phyloP scores from a whole-genome alignment of 2,329 filamentous ascomycete genomes.

The Claviceps cyperi region DNA sequence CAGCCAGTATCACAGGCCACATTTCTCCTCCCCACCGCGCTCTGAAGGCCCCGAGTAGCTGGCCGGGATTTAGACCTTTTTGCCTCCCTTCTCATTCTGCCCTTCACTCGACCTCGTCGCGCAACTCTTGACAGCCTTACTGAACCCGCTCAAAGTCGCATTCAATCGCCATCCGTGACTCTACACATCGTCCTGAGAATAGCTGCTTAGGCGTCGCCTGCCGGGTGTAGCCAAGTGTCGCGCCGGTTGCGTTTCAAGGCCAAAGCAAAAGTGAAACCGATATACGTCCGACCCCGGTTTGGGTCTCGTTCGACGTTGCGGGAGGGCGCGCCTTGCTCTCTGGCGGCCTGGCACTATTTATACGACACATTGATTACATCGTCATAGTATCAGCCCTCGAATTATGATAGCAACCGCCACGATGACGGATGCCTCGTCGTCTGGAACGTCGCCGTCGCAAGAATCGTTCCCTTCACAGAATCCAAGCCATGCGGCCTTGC shows the following conservation, averaged over 20 bases:
- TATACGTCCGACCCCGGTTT: background rate
- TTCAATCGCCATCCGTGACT: background rate
- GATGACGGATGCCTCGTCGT: constrained; percentile 42
- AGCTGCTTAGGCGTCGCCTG: constrained; percentile 5
- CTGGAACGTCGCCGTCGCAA: constrained; percentile 37
- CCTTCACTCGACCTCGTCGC: background rate
- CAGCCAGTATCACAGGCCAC: background rate
- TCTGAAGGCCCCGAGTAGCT: background rate
- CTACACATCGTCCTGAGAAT: background rate
- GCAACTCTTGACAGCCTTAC: background rate
- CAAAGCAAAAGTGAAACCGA: background rate
- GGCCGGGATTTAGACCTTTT: background rate
- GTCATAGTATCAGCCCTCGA: constrained; percentile 4
- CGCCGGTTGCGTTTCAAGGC: constrained; percentile 1
- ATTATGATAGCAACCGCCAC: constrained; percentile 30
- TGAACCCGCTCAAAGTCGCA: background rate
- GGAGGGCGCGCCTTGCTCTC: background rate
- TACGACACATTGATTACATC: background rate
- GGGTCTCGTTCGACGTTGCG: background rate
- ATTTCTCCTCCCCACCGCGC: constrained; percentile 1
- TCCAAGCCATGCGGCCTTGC: constrained; percentile 38
- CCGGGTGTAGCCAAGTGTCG: constrained; percentile 3
- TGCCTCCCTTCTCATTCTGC: too few species aligned
- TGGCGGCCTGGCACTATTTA: background rate
- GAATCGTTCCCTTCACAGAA: constrained; percentile 31